Evolutionary conservation across 176 grass and related monocot species (phyloP).

Genomic region (Rhipidocladum racemiflorum): DNA sequence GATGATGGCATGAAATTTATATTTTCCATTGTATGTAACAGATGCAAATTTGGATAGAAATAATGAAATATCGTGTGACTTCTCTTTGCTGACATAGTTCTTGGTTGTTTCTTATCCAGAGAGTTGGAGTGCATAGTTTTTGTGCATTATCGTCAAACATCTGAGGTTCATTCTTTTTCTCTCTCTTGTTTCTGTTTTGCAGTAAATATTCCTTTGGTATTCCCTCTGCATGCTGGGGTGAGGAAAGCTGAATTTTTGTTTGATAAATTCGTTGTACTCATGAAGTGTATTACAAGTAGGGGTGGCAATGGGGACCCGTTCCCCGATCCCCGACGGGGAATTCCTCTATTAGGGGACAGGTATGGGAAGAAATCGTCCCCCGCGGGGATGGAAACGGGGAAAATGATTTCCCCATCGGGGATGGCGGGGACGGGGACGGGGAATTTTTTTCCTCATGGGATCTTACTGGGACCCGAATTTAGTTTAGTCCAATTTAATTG

Average conservation of each 20-base stretch:
- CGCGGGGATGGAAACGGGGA: too few species aligned
- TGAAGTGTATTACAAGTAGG: neutral
- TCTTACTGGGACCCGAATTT: too few species aligned
- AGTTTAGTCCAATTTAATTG: too few species aligned
- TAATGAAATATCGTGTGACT: neutral
- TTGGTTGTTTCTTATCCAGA: conserved; percentile 65
- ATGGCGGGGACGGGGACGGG: too few species aligned
- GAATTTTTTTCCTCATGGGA: too few species aligned
- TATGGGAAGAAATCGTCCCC: too few species aligned
- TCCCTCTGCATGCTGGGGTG: neutral
- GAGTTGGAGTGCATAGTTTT: conserved; percentile 92
- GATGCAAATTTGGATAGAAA: conserved; percentile 21
- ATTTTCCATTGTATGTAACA: conserved; percentile 16
- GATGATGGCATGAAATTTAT: conserved; percentile 12
- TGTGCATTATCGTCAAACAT: conserved; percentile 90
- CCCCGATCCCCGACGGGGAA: too few species aligned
- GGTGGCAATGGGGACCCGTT: too few species aligned
- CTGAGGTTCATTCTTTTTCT: conserved; percentile 55
- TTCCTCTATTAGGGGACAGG: too few species aligned
- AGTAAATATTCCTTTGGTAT: conserved; percentile 15
- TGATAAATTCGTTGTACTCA: neutral
- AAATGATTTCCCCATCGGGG: too few species aligned
- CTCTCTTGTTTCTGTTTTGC: conserved; percentile 23
- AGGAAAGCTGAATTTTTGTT: neutral
- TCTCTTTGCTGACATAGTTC: conserved; percentile 38